Evolutionary conservation across 2,329 filamentous ascomycete genomes (phyloP), one percentile per base, ranked within the genome.

Genomic region (Chaetomium globosum): DNA sequence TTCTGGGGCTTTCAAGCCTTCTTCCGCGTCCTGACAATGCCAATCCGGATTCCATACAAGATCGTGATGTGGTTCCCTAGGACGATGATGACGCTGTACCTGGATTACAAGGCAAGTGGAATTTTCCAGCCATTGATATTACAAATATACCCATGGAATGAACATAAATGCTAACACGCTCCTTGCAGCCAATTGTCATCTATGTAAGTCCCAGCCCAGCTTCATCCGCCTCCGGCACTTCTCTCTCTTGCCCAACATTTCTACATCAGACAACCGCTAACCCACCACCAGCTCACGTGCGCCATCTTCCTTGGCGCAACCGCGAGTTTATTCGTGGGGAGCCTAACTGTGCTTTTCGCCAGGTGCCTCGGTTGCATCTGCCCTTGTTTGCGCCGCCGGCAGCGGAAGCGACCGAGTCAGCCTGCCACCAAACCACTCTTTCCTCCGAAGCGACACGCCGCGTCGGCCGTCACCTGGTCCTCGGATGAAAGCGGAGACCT

Each of bases 231-330:
- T 12, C 4, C 36, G 19, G 12, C 12, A 16, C 36, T 39, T 39
- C 36, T 3, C 36, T 13, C 36, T 39, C 36, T 4, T 3, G 5
- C 36, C 36, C 36, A 39, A 13, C 36, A 4, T 19, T 43, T 16
- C 39, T 16, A 1, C 39, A 16, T 7, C 39, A 2, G 13, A 39
- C 4, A 13, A 10, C 30, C 19, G 26, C 51, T 55, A 62, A 49
- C 30, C 26, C n/a, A 23, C 19, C 36, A 48, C 26, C 54, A 65
- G 63, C 16, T 58, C 48, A 46, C n/a, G 46, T 49, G 30, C 54
- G 54, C 59, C 54, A 4, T 61, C 48, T 4, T 49, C 2, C 48
- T 49, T 33, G 63, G 59, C 8, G 8, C 16, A 3, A 21, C 26
- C 26, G 1, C 48, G 0, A 59, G 63, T 36, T 1, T n/a, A 13